phyloP scores from a whole-genome alignment of 2,329 filamentous ascomycete genomes.

The Cercospora sp. region DNA sequence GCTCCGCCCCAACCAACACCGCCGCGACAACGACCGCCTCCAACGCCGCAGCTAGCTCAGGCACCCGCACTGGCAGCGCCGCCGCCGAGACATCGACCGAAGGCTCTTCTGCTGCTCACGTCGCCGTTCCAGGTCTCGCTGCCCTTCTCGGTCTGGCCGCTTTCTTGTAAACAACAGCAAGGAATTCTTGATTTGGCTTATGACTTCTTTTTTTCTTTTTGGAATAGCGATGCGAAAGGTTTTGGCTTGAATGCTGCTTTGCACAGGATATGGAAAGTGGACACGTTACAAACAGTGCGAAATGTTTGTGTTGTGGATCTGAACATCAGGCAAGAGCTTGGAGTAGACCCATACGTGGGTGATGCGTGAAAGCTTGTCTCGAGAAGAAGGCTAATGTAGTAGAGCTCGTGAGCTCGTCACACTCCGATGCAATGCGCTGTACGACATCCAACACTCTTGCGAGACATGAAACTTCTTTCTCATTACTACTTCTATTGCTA shows the following conservation, averaged over 20 bases:
- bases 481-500: background rate
- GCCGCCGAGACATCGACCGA: constrained; percentile 6
- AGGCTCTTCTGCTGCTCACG: constrained; percentile 15
- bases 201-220: background rate
- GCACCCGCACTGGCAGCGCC: constrained; percentile 11
- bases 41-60: constrained; percentile 9
- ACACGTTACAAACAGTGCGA: background rate
- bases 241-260: background rate
- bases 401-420: background rate
- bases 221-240: background rate
- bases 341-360: background rate
- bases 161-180: constrained; percentile 10
- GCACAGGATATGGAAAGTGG: background rate
- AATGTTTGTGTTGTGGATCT: background rate
- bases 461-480: background rate
- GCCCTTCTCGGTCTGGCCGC: constrained; percentile 17
- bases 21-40: constrained; percentile 4
- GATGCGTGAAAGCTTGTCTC: background rate
- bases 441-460: background rate
- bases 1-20: constrained; percentile 5
- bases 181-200: background rate
- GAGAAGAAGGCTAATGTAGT: background rate
- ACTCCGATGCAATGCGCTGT: background rate
- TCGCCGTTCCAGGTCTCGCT: constrained; percentile 23
- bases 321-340: background rate